These are phyloP conservation scores for Xylariales sp. DNA, from an alignment of 2,329 filamentous ascomycete genomes.

Conservation along the genomic window DNA sequence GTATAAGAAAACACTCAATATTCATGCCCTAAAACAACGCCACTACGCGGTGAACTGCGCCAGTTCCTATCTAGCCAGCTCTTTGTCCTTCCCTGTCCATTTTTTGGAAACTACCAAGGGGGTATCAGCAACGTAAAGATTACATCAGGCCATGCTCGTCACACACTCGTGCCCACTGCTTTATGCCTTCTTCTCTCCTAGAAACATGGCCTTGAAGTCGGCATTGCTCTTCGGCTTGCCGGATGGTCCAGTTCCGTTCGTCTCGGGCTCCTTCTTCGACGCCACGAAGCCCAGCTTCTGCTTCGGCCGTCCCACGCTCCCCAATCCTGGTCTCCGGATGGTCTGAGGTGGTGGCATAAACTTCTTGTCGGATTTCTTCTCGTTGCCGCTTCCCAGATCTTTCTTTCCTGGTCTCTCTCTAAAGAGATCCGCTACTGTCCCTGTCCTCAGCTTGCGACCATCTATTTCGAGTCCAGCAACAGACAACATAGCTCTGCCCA, in stretches of 20 bases:
- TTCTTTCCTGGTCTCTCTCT: slow-evolving; percentile 41
- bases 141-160: slow-evolving; percentile 1
- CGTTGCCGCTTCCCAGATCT: slow-evolving; percentile 35
- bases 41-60: no score
- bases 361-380: slow-evolving; percentile 20
- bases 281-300: slow-evolving; percentile 38
- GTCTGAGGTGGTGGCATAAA: slow-evolving; percentile 41
- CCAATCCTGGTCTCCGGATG: slow-evolving; percentile 38
- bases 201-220: slow-evolving; percentile 53
- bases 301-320: slow-evolving; percentile 30
- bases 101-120: no score
- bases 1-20: no score
- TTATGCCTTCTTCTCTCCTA: slow-evolving; percentile 19
- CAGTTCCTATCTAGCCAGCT: no score
- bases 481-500: slow-evolving; percentile 65
- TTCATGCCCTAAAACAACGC: no score
- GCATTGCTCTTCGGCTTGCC: slow-evolving; percentile 46
- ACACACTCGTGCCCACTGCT: slow-evolving; percentile 2
- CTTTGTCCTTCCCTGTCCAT: no score
- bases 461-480: slow-evolving; percentile 53
- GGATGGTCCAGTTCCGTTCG: slow-evolving; percentile 13
- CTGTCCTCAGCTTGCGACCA: slow-evolving; percentile 49
- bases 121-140: slow-evolving; percentile 7
- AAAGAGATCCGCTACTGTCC: slow-evolving; percentile 50
- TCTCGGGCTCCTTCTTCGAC: slow-evolving; percentile 12